Percentiles rank a stretch among this genome's conserved stretches.
Evolutionary conservation across 208 protist species (phyloP).

Genomic region (Trypanosomatidae sp.): DNA sequence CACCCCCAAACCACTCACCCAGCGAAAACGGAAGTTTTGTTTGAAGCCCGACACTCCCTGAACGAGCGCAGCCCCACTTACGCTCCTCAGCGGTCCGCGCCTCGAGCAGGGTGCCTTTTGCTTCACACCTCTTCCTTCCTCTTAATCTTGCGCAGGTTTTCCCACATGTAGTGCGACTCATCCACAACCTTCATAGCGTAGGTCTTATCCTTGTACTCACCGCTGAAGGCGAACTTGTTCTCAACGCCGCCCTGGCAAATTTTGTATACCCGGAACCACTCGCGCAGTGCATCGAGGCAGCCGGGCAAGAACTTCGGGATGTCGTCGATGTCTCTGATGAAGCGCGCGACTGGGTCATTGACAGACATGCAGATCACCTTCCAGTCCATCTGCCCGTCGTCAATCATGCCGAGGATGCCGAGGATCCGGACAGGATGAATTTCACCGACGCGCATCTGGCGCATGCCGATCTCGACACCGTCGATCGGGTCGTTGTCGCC

Average conservation of each 20-base stretch:
- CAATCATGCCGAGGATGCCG: constrained; percentile 94
- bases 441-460: constrained; percentile 80
- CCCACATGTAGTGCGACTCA: constrained; percentile 93
- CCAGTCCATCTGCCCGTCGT: constrained; percentile 96
- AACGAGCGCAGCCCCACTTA: neutral
- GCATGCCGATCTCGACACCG: constrained; percentile 89
- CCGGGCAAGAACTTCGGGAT: constrained; percentile 89
- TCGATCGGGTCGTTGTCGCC: constrained; percentile 95
- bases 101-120: neutral
- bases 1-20: neutral
- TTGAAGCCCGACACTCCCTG: neutral
- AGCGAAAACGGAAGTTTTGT: neutral
- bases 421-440: constrained; percentile 88
- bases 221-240: constrained; percentile 92
- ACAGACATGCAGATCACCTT: constrained; percentile 94
- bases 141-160: constrained; percentile 90
- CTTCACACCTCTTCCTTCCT: constrained; percentile 71
- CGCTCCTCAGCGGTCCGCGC: neutral
- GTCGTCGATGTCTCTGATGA: constrained; percentile 90
- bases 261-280: constrained; percentile 94
- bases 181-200: constrained; percentile 88
- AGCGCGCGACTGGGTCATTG: constrained; percentile 87
- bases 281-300: constrained; percentile 85
- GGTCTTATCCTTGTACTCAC: constrained; percentile 87
- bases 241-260: constrained; percentile 91